These are phyloP conservation scores for Fagopyrum tataricum DNA, from an alignment of 148 eudicot genomes.

Conservation along the genomic window DNA sequence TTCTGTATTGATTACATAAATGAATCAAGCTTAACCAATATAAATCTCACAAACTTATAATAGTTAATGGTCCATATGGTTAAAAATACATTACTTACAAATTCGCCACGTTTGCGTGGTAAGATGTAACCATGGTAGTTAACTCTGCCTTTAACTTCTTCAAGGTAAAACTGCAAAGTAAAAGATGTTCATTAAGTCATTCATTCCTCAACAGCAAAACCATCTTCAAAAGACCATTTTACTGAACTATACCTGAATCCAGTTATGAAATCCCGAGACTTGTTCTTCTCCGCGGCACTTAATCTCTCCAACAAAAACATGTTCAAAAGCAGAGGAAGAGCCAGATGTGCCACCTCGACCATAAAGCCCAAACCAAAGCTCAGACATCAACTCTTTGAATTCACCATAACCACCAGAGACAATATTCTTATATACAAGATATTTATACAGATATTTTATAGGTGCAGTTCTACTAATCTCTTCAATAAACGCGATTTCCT, in stretches of 20 bases:
- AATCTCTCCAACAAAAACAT: constrained; percentile 97
- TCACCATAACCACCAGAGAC: constrained; percentile 42
- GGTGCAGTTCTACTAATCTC: constrained; percentile 97
- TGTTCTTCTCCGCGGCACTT: constrained; percentile 61
- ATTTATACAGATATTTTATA: constrained; percentile 74
- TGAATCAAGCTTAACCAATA: no score
- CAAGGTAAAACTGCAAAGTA: constrained; percentile 78
- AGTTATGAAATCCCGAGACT: constrained; percentile 95
- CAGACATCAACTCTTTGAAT: constrained; percentile 54
- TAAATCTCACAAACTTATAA: no score
- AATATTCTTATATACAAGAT: constrained; percentile 46
- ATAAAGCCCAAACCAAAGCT: constrained; percentile 82
- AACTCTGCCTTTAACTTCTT: constrained; percentile 84
- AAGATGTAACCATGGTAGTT: constrained; percentile 94
- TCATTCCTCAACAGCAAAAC: not conserved
- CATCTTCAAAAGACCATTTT: not conserved
- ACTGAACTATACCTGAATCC: constrained; percentile 68
- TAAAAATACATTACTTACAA: constrained; percentile 34
- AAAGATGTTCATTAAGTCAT: not conserved
- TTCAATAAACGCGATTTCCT: constrained; percentile 81
- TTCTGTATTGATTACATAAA: no score
- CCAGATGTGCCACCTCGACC: constrained; percentile 82
- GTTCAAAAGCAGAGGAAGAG: constrained; percentile 88
- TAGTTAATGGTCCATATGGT: no score
- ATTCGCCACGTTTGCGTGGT: constrained; percentile 70